Evolutionary conservation across 768 basidiomycete species (phyloP).

Genomic region (Agaricus subrufescens): DNA sequence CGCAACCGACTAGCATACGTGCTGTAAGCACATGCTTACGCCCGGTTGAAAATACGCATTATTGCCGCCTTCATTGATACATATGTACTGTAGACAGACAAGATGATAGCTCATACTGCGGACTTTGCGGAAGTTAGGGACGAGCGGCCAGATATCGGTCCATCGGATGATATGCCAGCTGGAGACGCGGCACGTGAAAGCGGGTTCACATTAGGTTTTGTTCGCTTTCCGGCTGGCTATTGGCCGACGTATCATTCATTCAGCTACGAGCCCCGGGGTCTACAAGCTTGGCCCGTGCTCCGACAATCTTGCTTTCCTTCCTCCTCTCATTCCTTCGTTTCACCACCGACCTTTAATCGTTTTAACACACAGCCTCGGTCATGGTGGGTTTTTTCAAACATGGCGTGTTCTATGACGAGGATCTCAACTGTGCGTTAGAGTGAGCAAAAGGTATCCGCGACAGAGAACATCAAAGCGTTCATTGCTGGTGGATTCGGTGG

Average conservation of each 20-base stretch:
- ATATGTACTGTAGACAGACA: too few species aligned
- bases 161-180: not conserved
- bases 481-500: constrained; percentile 94
- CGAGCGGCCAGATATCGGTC: not conserved
- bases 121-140: not conserved
- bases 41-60: not conserved
- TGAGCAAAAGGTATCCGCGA: constrained; percentile 30
- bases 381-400: constrained; percentile 16
- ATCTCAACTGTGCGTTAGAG: constrained; percentile 17
- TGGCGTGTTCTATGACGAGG: not conserved
- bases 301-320: too few species aligned
- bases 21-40: too few species aligned
- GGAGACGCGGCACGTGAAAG: not conserved
- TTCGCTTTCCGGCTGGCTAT: not conserved
- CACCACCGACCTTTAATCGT: too few species aligned
- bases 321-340: too few species aligned
- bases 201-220: not conserved
- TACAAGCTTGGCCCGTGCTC: too few species aligned
- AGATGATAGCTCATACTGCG: not conserved
- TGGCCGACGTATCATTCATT: not conserved
- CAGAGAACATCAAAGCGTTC: constrained; percentile 73
- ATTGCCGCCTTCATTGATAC: not conserved
- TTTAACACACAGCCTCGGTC: not conserved
- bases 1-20: not conserved
- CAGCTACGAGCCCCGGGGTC: too few species aligned